phyloP scores from a whole-genome alignment of 1,284 basidiomycete genomes.

The Trichosporon ovoides region DNA sequence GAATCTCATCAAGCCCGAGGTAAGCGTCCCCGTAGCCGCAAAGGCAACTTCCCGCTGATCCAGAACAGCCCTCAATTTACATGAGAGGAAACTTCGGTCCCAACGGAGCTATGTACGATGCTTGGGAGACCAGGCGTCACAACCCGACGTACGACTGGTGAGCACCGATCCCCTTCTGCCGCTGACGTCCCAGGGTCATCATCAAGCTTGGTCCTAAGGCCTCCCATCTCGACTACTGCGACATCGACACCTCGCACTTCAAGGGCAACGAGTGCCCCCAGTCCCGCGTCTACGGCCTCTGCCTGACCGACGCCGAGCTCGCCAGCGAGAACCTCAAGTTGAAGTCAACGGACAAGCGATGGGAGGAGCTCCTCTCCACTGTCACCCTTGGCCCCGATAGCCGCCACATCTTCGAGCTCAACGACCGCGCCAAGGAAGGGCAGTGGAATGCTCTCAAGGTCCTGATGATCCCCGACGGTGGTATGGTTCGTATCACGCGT shows the following conservation, averaged over 20 bases:
- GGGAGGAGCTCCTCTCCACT: constrained; percentile 72
- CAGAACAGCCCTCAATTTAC: constrained; percentile 58
- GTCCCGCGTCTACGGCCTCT: constrained; percentile 65
- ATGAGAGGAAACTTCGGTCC: constrained; percentile 93
- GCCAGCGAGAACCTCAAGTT: constrained; percentile 48
- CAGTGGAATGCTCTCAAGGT: constrained; percentile 79
- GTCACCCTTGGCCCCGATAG: constrained; percentile 72
- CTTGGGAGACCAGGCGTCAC: constrained; percentile 90
- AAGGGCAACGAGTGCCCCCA: constrained; percentile 90
- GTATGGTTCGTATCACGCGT: constrained; percentile 61
- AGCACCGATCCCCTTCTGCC: constrained; percentile 23
- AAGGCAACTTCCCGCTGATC: background rate
- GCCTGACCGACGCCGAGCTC: background rate
- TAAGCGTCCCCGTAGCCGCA: constrained; percentile 46
- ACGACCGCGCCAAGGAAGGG: constrained; percentile 48
- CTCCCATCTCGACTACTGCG: constrained; percentile 75
- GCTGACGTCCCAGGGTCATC: constrained; percentile 63
- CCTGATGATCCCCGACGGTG: constrained; percentile 94
- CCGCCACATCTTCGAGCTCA: constrained; percentile 71
- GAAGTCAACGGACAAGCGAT: constrained; percentile 44
- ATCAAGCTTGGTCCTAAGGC: constrained; percentile 73
- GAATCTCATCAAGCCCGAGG: constrained; percentile 77
- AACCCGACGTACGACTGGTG: constrained; percentile 82
- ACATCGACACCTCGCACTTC: constrained; percentile 94
- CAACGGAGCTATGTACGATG: constrained; percentile 88